phyloP scores from a whole-genome alignment of 257 asterid genomes.

The Salvia splendens region DNA sequence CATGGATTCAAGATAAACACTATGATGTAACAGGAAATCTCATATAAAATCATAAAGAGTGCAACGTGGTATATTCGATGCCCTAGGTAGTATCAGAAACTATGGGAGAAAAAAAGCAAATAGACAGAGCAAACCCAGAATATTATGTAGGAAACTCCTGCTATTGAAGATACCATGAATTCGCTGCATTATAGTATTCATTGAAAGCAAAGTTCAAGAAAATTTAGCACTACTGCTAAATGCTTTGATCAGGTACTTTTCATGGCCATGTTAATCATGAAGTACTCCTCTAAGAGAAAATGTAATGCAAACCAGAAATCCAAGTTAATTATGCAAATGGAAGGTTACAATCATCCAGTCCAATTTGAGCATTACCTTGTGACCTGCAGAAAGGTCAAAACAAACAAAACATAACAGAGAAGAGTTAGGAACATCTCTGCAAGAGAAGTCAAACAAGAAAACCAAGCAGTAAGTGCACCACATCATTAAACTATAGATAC shows the following conservation, averaged over 20 bases:
- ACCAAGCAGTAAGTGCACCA: constrained; percentile 13
- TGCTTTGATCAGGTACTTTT: constrained; percentile 22
- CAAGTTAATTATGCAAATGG: constrained; percentile 21
- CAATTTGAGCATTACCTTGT: constrained; percentile 57
- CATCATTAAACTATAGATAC: constrained; percentile 21
- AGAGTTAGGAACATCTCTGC: constrained; percentile 32
- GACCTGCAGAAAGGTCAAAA: constrained; percentile 63
- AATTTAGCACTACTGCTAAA: constrained; percentile 16
- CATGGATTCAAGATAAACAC: constrained; percentile 26
- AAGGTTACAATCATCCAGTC: constrained; percentile 35
- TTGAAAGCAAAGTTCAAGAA: constrained; percentile 8
- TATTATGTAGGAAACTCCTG: neutral
- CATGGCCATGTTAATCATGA: constrained; percentile 5
- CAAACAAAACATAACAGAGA: constrained; percentile 15
- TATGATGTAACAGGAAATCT: constrained; percentile 13
- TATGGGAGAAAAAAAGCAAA: neutral
- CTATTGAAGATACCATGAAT: neutral
- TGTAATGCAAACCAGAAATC: constrained; percentile 26
- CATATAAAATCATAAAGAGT: constrained; percentile 19
- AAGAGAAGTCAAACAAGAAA: constrained; percentile 22
- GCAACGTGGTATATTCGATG: neutral
- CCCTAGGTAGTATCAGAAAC: constrained; percentile 6
- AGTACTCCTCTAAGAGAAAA: constrained; percentile 21
- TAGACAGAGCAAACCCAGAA: neutral
- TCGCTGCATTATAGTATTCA: constrained; percentile 5